A percentile compares a stretch with the other conserved stretches of the same genome.
Conservation (phyloP, 2,329 filamentous ascomycete genomes). For the Pseudogymnoascus pannorum region DNA sequence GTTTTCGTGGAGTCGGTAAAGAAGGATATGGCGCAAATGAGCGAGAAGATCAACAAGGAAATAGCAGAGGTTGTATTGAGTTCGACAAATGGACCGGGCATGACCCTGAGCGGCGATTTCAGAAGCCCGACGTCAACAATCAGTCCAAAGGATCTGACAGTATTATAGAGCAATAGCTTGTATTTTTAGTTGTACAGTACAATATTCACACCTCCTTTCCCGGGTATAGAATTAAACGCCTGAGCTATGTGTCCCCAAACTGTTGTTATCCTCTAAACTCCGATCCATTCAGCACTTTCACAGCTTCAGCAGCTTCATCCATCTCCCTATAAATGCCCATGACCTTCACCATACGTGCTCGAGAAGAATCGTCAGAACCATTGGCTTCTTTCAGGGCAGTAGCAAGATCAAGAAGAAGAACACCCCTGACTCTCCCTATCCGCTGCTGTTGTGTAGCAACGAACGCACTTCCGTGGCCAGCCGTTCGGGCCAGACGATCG, state of each 20-base stretch:
- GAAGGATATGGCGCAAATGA: conserved; percentile 62
- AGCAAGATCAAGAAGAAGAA: conserved; percentile 57
- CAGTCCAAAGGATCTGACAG: conserved; percentile 44
- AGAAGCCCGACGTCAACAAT: conserved; percentile 52
- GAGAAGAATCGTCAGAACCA: conserved; percentile 31
- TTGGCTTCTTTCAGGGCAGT: conserved; percentile 53
- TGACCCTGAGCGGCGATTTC: conserved; percentile 79
- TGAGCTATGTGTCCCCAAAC: conserved; percentile 35
- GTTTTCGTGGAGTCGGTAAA: conserved; percentile 69
- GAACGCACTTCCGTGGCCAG: conserved; percentile 56
- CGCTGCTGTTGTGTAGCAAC: conserved; percentile 48
- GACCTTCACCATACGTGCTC: conserved; percentile 43
- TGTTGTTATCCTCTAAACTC: conserved; percentile 13
- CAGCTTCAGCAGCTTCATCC: conserved; percentile 50
- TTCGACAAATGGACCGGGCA: conserved; percentile 77
- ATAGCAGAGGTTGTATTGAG: conserved; percentile 73
- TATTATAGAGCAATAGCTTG: conserved; percentile 44
- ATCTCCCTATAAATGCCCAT: conserved; percentile 54
- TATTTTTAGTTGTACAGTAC: conserved; percentile 21
- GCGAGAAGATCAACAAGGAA: conserved; percentile 60
- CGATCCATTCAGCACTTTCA: conserved; percentile 38
- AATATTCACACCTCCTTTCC: conserved; percentile 31
- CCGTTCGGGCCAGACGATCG: conserved; percentile 39
- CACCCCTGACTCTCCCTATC: conserved; percentile 51
- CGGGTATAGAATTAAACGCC: conserved; percentile 34